These are phyloP conservation scores for Pugionium cornutum DNA, from an alignment of 345 rosid species.

Conservation along the genomic window DNA sequence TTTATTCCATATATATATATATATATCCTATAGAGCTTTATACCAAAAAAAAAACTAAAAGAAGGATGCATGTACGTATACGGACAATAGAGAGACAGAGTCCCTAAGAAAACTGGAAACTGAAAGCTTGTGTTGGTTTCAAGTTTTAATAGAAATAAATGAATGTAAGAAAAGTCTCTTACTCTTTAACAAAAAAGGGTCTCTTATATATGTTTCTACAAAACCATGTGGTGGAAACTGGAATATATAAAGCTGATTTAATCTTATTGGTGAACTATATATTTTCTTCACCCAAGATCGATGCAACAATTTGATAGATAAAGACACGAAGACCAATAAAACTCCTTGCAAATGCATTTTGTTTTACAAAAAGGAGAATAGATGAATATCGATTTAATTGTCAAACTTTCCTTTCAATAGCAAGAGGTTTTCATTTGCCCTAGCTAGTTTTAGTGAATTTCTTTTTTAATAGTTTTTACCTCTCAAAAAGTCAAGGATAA, in stretches of 20 bases:
- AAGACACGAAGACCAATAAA: slow-evolving; percentile 23
- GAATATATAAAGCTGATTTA: neutral
- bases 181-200: neutral
- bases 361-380: slow-evolving; percentile 23
- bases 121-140: slow-evolving; percentile 23
- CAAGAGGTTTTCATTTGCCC: slow-evolving; percentile 31
- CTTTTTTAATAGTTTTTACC: slow-evolving; percentile 25
- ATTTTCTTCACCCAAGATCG: slow-evolving; percentile 12
- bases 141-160: slow-evolving; percentile 27
- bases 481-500: slow-evolving; percentile 32
- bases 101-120: slow-evolving; percentile 21
- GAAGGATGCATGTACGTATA: too few relatives aligned
- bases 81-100: slow-evolving; percentile 21
- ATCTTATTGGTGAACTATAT: slow-evolving; percentile 11
- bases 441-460: slow-evolving; percentile 28
- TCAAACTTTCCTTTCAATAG: slow-evolving; percentile 32
- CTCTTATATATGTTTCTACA: neutral
- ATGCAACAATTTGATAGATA: slow-evolving; percentile 18
- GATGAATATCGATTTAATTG: slow-evolving; percentile 19
- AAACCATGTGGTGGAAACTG: slow-evolving; percentile 21
- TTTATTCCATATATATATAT: too few relatives aligned
- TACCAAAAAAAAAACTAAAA: neutral
- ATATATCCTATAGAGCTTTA: neutral
- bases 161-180: slow-evolving; percentile 16
- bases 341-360: slow-evolving; percentile 25